phyloP scores from a whole-genome alignment of 2,329 filamentous ascomycete genomes.

The Ilyonectria robusta region DNA sequence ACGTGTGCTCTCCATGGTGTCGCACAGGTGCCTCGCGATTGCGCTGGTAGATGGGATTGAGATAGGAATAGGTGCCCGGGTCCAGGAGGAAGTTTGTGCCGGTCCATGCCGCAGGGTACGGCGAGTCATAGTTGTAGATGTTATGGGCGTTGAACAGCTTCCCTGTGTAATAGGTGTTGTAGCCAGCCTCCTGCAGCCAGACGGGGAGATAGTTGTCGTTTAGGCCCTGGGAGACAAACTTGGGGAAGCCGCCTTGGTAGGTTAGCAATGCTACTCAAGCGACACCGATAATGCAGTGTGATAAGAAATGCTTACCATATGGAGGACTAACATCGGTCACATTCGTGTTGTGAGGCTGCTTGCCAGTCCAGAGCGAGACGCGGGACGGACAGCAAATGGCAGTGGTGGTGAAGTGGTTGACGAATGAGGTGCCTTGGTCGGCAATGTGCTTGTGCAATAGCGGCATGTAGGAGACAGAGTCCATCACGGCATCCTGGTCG shows the following conservation, averaged over 20 bases:
- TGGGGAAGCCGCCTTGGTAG: slow-evolving; percentile 66
- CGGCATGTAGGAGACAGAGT: slow-evolving; percentile 74
- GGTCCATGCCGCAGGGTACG: slow-evolving; percentile 72
- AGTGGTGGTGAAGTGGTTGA: slow-evolving; percentile 76
- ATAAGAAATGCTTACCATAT: slow-evolving; percentile 57
- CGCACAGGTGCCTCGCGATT: slow-evolving; percentile 53
- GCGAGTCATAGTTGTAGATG: slow-evolving; percentile 71
- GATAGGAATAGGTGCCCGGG: slow-evolving; percentile 58
- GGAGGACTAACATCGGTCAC: slow-evolving; percentile 71
- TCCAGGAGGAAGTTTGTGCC: slow-evolving; percentile 56
- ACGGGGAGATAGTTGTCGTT: slow-evolving; percentile 79
- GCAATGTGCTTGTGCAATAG: slow-evolving; percentile 68
- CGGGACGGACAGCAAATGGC: slow-evolving; percentile 78
- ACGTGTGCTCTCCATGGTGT: slow-evolving; percentile 54
- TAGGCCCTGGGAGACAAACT: slow-evolving; percentile 75
- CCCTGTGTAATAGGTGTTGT: slow-evolving; percentile 81
- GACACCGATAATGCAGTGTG: too few species aligned
- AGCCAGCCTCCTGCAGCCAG: slow-evolving; percentile 79
- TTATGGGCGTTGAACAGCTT: slow-evolving; percentile 79
- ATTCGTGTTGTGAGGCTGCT: slow-evolving; percentile 79
- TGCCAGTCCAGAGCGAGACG: slow-evolving; percentile 76
- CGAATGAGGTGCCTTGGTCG: slow-evolving; percentile 71
- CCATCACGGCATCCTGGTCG: slow-evolving; percentile 75
- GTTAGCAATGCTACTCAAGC: slow-evolving; percentile 21
- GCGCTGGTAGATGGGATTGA: slow-evolving; percentile 64